Evolutionary conservation across 2,329 filamentous ascomycete species (phyloP), one percentile per base, ranked within the genome.

Genomic region (Fusarium agapanthi): DNA sequence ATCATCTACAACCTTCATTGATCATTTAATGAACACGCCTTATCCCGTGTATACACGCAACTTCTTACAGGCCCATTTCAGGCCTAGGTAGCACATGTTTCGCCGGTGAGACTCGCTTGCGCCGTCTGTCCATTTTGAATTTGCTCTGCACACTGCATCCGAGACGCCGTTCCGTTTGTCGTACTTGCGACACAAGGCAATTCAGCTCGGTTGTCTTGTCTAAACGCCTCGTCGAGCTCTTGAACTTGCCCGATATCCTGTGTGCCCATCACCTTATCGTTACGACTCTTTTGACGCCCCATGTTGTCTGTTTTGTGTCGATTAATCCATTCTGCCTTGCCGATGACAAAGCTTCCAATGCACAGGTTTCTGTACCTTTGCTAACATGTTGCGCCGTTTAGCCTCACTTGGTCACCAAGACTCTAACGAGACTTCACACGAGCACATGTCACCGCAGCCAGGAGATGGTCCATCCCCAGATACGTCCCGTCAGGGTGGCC

Each of bases 401-500:
- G 76, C 75, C 63, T 75, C 76, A 55, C 72, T 78, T 65, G 76
- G 68, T 70, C 70, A 72, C 59, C 67, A 68, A 65, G 69, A 76
- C 44, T 63, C 68, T 56, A 72, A 75, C 61, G 74, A 75, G 57
- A 71, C 58, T 73, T 73, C 77, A 71, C 75, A 84, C 80, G 83
- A 84, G 80, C 84, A 85, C 84, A 91, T 91, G 89, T 86, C 89
- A 82, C 87, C 88, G 68, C 85, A 86, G 77, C 83, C 86, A 75
- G 88, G 88, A 84, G 88, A 91, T 84, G 86, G 86, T 77, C 79
- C 83, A 73, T 85, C 86, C 71, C 85, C 86, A 76, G 89, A 91
- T 79, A 83, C 87, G 64, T 88, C 85, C 81, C 85, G 82, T 77
- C 80, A 84, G 44, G 84, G 89, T 69, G 88, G 88, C 74, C 84